A percentile compares a stretch with the other conserved stretches of the same genome.
phyloP scores from a whole-genome alignment of 129 eudicot genomes.

The Chrysanthemum lavandulifolium region DNA sequence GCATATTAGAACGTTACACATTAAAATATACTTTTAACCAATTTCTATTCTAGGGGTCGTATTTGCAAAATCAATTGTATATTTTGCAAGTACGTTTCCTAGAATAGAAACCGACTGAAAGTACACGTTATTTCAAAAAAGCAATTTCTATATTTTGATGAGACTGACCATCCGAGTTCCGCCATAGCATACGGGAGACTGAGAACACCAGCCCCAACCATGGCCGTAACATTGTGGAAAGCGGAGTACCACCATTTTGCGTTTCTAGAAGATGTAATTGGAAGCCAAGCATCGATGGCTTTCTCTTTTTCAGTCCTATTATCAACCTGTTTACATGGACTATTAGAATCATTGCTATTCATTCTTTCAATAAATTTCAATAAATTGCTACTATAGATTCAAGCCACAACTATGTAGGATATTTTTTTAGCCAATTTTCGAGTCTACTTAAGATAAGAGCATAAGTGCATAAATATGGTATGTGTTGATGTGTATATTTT shows the following conservation, averaged over 20 bases:
- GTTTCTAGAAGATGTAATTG: conserved; percentile 46
- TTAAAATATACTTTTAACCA: no score
- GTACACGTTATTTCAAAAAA: neutral
- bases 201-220: conserved; percentile 71
- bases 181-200: conserved; percentile 72
- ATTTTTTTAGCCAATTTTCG: no score
- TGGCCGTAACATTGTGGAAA: conserved; percentile 63
- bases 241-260: conserved; percentile 72
- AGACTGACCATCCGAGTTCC: conserved; percentile 55
- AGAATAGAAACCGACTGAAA: neutral
- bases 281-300: conserved; percentile 58
- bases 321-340: conserved; percentile 35
- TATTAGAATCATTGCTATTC: no score
- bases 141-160: neutral
- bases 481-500: no score
- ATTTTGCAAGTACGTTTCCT: no score
- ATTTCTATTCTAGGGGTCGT: no score
- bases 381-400: no score
- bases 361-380: no score
- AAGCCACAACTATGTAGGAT: no score
- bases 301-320: conserved; percentile 35
- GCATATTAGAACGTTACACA: neutral
- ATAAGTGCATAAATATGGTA: no score
- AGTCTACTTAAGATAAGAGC: no score
- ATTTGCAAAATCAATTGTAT: no score